These are phyloP conservation scores for Yarrowia sp. DNA, from an alignment of 805 yeast species.

Conservation along the genomic window DNA sequence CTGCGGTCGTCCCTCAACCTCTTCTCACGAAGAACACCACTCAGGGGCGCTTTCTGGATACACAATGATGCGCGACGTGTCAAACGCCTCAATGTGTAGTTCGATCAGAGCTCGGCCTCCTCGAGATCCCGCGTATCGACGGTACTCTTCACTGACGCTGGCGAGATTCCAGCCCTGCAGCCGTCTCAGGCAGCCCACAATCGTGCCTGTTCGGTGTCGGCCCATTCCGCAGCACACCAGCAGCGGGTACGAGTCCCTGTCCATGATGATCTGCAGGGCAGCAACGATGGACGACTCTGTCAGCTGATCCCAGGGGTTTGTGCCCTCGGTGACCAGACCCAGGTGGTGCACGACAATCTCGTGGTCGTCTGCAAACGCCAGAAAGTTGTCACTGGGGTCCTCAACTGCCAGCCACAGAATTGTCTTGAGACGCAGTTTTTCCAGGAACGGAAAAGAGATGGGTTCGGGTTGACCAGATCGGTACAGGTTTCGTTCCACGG, in stretches of 20 bases:
- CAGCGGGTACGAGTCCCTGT: slow-evolving; percentile 79
- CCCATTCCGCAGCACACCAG: slow-evolving; percentile 99
- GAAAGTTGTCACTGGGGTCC: slow-evolving; percentile 88
- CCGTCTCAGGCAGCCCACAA: slow-evolving; percentile 89
- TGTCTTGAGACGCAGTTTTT: slow-evolving; percentile 74
- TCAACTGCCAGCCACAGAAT: slow-evolving; percentile 95
- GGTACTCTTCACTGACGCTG: slow-evolving; percentile 89
- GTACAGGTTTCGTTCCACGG: slow-evolving; percentile 86
- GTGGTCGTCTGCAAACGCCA: slow-evolving; percentile 78
- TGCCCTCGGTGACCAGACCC: slow-evolving; percentile 79
- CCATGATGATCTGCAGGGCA: slow-evolving; percentile 77
- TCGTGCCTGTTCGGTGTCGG: slow-evolving; percentile 95
- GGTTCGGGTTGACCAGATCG: slow-evolving; percentile 94
- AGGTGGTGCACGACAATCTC: slow-evolving; percentile 81
- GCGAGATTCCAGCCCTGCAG: slow-evolving; percentile 98
- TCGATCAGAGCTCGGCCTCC: slow-evolving; percentile 95
- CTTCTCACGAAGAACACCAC: slow-evolving; percentile 49
- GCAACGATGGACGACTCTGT: slow-evolving; percentile 80
- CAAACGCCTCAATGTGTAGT: slow-evolving; percentile 79
- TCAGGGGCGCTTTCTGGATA: slow-evolving; percentile 56
- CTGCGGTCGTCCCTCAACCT: no score
- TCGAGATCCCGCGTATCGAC: slow-evolving; percentile 89
- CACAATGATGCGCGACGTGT: slow-evolving; percentile 55
- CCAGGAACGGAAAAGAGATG: slow-evolving; percentile 86
- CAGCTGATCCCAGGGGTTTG: slow-evolving; percentile 96